Conservation (phyloP, 352 stramenopile species). For the Phytopythium chamaehyphon region DNA sequence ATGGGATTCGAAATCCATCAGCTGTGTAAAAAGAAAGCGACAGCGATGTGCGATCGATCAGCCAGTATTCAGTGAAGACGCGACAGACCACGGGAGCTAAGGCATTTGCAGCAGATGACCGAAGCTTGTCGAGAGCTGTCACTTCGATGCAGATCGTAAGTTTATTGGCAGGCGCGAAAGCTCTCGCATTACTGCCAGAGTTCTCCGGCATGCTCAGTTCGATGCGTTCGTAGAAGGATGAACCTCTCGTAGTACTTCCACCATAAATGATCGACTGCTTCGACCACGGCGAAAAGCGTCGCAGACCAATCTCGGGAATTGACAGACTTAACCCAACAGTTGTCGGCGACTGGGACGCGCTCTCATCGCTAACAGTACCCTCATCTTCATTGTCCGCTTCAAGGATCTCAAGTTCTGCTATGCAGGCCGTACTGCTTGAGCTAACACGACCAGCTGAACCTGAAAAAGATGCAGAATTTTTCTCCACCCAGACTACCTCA, state of each 20-base stretch:
- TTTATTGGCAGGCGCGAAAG: conserved; percentile 33
- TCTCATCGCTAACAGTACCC: conserved; percentile 1
- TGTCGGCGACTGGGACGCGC: conserved; percentile 35
- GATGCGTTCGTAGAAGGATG: conserved; percentile 52
- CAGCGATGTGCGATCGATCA: conserved; percentile 77
- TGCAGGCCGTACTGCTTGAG: conserved; percentile 48
- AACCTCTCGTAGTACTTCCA: conserved; percentile 22
- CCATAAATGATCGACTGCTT: conserved; percentile 62
- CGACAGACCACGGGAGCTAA: conserved; percentile 58
- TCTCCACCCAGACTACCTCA: conserved; percentile 56
- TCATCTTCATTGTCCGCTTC: conserved; percentile 24
- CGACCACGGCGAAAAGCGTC: conserved; percentile 50
- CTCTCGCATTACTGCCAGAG: conserved; percentile 12
- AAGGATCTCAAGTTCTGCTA: conserved; percentile 72
- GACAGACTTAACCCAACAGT: conserved; percentile 70
- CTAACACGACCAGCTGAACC: conserved; percentile 46
- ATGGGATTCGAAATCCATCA: conserved; percentile 53
- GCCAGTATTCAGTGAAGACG: conserved; percentile 82
- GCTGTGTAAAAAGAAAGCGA: conserved; percentile 67
- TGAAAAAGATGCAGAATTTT: conserved; percentile 64
- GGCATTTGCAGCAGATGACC: conserved; percentile 32
- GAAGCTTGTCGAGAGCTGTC: conserved; percentile 45
- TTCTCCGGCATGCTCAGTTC: conserved; percentile 52
- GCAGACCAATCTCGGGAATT: conserved; percentile 56
- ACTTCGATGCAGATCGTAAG: conserved; percentile 61